Base-by-base conservation (phyloP, 305 asterid genomes). In the Galium porrigens region DNA sequence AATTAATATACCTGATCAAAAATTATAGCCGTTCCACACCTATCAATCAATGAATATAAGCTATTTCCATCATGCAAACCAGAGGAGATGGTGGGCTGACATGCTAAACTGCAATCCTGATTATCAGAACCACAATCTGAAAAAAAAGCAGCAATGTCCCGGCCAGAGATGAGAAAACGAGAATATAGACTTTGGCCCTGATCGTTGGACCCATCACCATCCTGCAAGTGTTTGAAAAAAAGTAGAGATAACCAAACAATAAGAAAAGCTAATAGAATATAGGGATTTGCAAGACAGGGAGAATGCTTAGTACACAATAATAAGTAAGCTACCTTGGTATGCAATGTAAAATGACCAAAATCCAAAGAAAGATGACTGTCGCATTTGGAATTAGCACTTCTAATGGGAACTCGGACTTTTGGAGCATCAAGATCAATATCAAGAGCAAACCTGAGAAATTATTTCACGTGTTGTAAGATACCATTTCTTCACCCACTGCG, bases 351-450 rank as follows among this genome's bases (percentile, higher is more conserved):
- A 81, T 92, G 88, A 59, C 99, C 99, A 70, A 92, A 85, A 85
- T 92, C 96, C 74, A 92, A 72, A 75, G 90, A 78, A 70, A 92
- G 87, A 86, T 89, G 80, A 81, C 90, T 80, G 68, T 81, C 89
- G 71, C 80, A 78, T 72, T 77, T 82, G 48, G 72, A 69, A 63
- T 75, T 73, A 63, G 73, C 63, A 62, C 84, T 80, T 74, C 86
- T 81, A 61, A 92, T 80, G 72, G 97, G 99, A 75, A 92, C 84
- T 73, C 91, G 86, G 68, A 92, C 97, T 84, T 89, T 92, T 66
- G 99, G 99, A 78, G 99, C 99, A 71, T 89, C 99, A 63, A 92
- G 94, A 74, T 92, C 99, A 79, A 92, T 92, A 81, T 92, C 96
- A 72, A 92, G 96, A 75, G 99, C 90, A 79, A 92, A 92, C 79